Conservation (phyloP, 2,329 filamentous ascomycete species). For the Paecilomyces variotii region DNA sequence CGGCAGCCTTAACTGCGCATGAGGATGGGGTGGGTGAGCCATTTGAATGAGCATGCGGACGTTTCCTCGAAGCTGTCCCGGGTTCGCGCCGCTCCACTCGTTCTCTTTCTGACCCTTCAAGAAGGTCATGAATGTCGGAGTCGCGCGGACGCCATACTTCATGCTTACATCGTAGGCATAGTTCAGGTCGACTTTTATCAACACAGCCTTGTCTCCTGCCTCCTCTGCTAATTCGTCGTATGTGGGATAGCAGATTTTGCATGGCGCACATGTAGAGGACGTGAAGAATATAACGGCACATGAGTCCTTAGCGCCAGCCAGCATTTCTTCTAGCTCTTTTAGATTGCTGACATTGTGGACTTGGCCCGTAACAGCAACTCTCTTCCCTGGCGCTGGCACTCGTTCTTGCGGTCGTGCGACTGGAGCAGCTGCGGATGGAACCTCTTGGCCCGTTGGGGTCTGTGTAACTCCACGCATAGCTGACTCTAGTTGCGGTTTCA, state of each 20-base stretch:
- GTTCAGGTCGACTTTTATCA: constrained; percentile 79
- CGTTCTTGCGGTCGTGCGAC: constrained; percentile 5
- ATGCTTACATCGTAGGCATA: constrained; percentile 55
- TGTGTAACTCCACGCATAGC: constrained; percentile 57
- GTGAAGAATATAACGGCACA: constrained; percentile 89
- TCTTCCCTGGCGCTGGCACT: neutral
- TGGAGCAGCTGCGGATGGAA: constrained; percentile 7
- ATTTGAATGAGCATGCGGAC: constrained; percentile 66
- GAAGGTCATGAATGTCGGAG: constrained; percentile 85
- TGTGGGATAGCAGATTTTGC: constrained; percentile 71
- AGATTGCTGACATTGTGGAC: constrained; percentile 57
- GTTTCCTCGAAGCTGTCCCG: constrained; percentile 59
- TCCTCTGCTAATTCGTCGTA: constrained; percentile 76
- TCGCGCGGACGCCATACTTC: constrained; percentile 63
- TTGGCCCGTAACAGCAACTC: constrained; percentile 24
- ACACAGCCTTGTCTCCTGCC: constrained; percentile 55
- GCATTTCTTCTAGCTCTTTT: constrained; percentile 51
- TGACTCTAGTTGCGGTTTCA: constrained; percentile 65
- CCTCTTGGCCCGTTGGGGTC: constrained; percentile 36
- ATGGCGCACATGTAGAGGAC: constrained; percentile 75
- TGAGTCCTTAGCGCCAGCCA: constrained; percentile 53
- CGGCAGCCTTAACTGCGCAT: constrained; percentile 63
- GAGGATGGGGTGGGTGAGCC: constrained; percentile 67
- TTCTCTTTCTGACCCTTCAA: constrained; percentile 66
- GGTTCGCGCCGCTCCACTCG: constrained; percentile 72